Conservation (phyloP, 495 filamentous ascomycete species). For the Talaromyces nanjingensis region DNA sequence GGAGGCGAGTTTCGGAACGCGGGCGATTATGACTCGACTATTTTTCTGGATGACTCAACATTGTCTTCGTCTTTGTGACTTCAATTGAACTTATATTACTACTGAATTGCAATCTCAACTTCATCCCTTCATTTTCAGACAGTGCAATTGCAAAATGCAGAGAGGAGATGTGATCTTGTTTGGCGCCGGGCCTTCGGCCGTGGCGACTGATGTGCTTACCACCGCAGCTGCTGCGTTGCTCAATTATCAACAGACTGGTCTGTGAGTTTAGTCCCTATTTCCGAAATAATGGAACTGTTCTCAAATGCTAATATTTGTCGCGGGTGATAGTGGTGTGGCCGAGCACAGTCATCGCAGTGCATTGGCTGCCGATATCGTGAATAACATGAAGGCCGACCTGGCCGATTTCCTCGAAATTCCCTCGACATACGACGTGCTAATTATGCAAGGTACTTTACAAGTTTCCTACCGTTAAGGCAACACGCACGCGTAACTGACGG, state of each 20-base stretch:
- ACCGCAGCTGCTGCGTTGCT: constrained; percentile 48
- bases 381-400: constrained; percentile 58
- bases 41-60: not conserved
- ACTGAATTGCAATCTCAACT: not conserved
- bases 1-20: not conserved
- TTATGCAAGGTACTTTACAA: constrained; percentile 54
- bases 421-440: constrained; percentile 66
- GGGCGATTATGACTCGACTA: not conserved
- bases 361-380: constrained; percentile 63
- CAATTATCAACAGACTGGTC: constrained; percentile 74
- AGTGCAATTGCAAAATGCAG: not conserved
- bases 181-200: constrained; percentile 77
- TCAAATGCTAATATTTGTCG: not conserved
- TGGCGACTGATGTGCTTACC: constrained; percentile 46
- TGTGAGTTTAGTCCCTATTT: constrained; percentile 44
- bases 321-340: constrained; percentile 36
- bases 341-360: constrained; percentile 88
- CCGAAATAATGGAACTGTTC: not conserved
- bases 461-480: not conserved
- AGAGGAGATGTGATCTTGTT: constrained; percentile 68
- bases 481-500: not conserved
- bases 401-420: constrained; percentile 65
- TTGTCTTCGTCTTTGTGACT: not conserved
- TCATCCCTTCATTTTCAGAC: not conserved
- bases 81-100: not conserved